A percentile compares a stretch with the other conserved stretches of the same genome.
Conservation (phyloP, 441 rosid genomes). For the Viola pubescens region DNA sequence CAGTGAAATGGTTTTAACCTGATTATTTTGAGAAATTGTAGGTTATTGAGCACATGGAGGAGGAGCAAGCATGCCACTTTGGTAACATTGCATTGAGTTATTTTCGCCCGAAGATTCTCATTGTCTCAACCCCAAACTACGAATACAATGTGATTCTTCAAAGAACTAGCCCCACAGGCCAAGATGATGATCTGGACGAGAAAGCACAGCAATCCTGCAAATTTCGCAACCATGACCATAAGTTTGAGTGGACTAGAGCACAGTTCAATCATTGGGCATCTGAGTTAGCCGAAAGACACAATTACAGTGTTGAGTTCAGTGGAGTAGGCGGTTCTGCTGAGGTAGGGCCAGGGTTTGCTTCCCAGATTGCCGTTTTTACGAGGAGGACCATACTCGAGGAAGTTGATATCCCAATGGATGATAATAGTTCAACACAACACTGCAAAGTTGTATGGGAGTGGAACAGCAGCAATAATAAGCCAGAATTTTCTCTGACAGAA, state of each 20-base stretch:
- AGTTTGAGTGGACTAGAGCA: conserved; percentile 94
- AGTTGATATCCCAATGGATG: conserved; percentile 14
- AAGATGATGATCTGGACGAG: conserved; percentile 60
- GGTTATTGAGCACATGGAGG: conserved; percentile 99
- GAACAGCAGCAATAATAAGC: conserved; percentile 24
- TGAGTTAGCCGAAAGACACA: conserved; percentile 46
- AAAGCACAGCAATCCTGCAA: conserved; percentile 44
- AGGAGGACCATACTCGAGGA: conserved; percentile 19
- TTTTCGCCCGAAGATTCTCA: conserved; percentile 59
- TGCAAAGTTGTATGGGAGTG: conserved; percentile 72
- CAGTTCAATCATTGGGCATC: conserved; percentile 79
- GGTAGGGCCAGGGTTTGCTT: conserved; percentile 79
- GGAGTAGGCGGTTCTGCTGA: conserved; percentile 83
- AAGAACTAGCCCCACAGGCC: conserved; percentile 31
- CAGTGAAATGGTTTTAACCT: too few species aligned
- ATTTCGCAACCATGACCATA: conserved; percentile 94
- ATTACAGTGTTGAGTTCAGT: conserved; percentile 66
- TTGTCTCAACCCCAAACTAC: conserved; percentile 85
- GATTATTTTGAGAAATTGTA: conserved; percentile 16
- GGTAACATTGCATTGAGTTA: conserved; percentile 59
- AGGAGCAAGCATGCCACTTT: conserved; percentile 65
- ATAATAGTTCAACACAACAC: conserved; percentile 17
- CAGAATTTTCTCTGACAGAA: conserved; percentile 5
- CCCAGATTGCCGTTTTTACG: conserved; percentile 79
- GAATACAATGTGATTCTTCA: conserved; percentile 90